Conservation (phyloP, 2,329 filamentous ascomycete species). For the Phialophora chinensis region DNA sequence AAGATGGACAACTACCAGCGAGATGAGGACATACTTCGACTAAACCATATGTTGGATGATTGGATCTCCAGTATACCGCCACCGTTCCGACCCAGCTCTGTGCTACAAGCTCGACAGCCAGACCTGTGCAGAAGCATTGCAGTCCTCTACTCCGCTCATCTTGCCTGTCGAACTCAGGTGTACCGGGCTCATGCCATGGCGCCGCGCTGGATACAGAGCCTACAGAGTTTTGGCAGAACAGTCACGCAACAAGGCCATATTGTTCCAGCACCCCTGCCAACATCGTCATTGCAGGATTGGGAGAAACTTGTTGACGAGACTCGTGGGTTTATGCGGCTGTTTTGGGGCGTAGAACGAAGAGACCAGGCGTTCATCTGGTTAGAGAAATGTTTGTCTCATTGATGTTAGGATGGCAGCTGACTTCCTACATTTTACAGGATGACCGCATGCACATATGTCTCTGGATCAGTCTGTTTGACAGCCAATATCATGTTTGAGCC, state of each 20-base stretch:
- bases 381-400: too few relatives aligned
- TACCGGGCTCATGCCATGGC: conserved; percentile 23
- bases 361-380: conserved; percentile 1
- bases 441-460: conserved; percentile 31
- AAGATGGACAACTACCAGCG: conserved; percentile 28
- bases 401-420: neutral
- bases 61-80: conserved; percentile 30
- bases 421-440: conserved; percentile 17
- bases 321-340: conserved; percentile 24
- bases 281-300: conserved; percentile 18
- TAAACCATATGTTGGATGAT: conserved; percentile 23
- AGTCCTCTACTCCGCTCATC: conserved; percentile 26
- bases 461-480: conserved; percentile 30
- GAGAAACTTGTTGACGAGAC: conserved; percentile 17
- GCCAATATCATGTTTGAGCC: conserved; percentile 31
- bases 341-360: conserved; percentile 19
- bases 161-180: conserved; percentile 25
- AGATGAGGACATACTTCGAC: conserved; percentile 22
- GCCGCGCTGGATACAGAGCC: too few relatives aligned
- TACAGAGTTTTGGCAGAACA: too few relatives aligned
- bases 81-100: conserved; percentile 21
- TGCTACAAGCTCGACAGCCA: conserved; percentile 9
- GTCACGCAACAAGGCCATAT: too few relatives aligned
- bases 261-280: conserved; percentile 4
- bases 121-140: conserved; percentile 5